phyloP scores from a whole-genome alignment of 2,329 filamentous ascomycete species.

The Fusarium sp. region DNA sequence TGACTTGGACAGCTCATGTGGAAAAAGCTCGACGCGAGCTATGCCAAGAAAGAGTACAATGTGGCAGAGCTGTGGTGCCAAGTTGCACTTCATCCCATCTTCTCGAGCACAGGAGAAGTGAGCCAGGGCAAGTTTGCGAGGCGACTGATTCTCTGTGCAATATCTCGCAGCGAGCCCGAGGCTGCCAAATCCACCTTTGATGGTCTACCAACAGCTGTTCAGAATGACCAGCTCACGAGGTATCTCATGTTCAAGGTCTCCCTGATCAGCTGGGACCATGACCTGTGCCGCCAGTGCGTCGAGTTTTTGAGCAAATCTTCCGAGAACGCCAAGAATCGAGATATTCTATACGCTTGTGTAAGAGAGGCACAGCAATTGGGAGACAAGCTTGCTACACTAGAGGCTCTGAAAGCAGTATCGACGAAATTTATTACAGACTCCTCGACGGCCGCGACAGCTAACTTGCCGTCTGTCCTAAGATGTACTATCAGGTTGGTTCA shows the following conservation, averaged over 20 bases:
- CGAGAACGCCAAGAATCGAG: slow-evolving; percentile 60
- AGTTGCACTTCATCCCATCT: slow-evolving; percentile 74
- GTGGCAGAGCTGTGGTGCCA: slow-evolving; percentile 77
- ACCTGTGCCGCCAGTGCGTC: slow-evolving; percentile 73
- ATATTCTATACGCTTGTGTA: slow-evolving; percentile 83
- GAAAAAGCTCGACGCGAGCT: slow-evolving; percentile 77
- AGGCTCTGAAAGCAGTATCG: slow-evolving; percentile 51
- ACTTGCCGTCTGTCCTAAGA: slow-evolving; percentile 54
- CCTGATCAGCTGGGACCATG: slow-evolving; percentile 68
- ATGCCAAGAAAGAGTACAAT: slow-evolving; percentile 63
- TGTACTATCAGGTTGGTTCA: slow-evolving; percentile 67
- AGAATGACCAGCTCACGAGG: slow-evolving; percentile 73
- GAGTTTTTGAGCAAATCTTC: slow-evolving; percentile 67
- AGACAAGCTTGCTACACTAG: slow-evolving; percentile 68
- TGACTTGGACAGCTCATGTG: slow-evolving; percentile 74
- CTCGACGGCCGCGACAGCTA: slow-evolving; percentile 29
- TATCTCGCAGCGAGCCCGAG: slow-evolving; percentile 58
- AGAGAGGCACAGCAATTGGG: slow-evolving; percentile 78
- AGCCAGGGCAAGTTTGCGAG: slow-evolving; percentile 78
- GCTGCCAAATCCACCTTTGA: slow-evolving; percentile 57
- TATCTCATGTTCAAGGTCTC: slow-evolving; percentile 83
- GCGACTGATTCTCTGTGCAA: slow-evolving; percentile 78
- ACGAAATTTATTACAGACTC: slow-evolving; percentile 41
- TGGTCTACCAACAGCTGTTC: slow-evolving; percentile 68
- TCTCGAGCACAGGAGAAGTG: slow-evolving; percentile 72